Percentiles rank a stretch among this genome's conserved stretches.
These are phyloP conservation scores for Leucocoprinus birnbaumii DNA, from an alignment of 768 basidiomycete species.

Conservation along the genomic window DNA sequence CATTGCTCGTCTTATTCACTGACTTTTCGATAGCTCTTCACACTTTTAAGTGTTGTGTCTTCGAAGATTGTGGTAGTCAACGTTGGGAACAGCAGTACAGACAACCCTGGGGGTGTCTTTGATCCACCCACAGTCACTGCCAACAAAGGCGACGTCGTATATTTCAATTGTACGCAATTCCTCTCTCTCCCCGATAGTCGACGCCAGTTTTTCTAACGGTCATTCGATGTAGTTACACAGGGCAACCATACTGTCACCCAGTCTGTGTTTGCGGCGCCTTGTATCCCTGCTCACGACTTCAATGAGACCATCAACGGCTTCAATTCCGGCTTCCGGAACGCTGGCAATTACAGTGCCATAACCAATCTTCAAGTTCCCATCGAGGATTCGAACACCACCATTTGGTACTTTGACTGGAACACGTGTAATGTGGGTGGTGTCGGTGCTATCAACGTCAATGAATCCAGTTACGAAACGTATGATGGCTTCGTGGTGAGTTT, in stretches of 20 bases:
- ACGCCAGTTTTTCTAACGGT: background rate
- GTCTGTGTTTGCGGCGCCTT: conserved; percentile 54
- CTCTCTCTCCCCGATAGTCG: background rate
- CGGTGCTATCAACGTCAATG: conserved; percentile 57
- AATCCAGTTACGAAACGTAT: conserved; percentile 36
- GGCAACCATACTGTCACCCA: conserved; percentile 56
- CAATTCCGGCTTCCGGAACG: conserved; percentile 48
- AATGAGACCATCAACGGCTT: conserved; percentile 55
- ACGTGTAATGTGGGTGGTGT: conserved; percentile 58
- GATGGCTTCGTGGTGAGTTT: conserved; percentile 43
- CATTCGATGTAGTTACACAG: conserved; percentile 36
- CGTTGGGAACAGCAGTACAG: conserved; percentile 44
- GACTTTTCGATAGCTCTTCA: conserved; percentile 10
- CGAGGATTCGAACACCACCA: conserved; percentile 37
- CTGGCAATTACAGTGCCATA: conserved; percentile 42
- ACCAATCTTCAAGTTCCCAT: conserved; percentile 46
- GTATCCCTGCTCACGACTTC: conserved; percentile 45
- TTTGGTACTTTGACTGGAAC: conserved; percentile 61
- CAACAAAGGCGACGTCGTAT: conserved; percentile 41
- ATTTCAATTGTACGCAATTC: conserved; percentile 50
- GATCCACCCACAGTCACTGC: conserved; percentile 43
- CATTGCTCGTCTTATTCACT: background rate
- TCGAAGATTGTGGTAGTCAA: conserved; percentile 42
- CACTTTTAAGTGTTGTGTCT: conserved; percentile 17
- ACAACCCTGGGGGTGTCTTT: conserved; percentile 43